These are phyloP conservation scores for Clitoria ternatea DNA, from an alignment of 306 rosid genomes.

Conservation along the genomic window DNA sequence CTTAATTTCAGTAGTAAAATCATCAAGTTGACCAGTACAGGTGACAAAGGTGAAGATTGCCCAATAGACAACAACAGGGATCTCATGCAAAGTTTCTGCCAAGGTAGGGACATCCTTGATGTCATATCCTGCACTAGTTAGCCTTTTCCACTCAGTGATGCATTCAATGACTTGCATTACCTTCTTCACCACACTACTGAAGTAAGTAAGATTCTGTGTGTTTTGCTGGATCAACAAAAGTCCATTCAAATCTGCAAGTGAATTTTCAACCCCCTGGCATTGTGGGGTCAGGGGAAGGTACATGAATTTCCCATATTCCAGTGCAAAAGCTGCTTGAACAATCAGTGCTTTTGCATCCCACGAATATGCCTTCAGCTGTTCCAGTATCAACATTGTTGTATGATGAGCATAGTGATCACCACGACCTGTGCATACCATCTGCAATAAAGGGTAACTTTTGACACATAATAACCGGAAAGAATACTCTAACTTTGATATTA, in stretches of 20 bases:
- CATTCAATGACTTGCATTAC: slow-evolving; percentile 35
- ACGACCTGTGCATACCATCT: slow-evolving; percentile 20
- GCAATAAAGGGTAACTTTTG: too few relatives aligned
- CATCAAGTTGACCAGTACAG: slow-evolving; percentile 9
- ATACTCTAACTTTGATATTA: too few relatives aligned
- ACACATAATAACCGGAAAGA: too few relatives aligned
- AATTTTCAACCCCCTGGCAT: neutral
- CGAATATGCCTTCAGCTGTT: slow-evolving; percentile 32
- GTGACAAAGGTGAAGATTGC: slow-evolving; percentile 25
- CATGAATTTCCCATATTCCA: slow-evolving; percentile 21
- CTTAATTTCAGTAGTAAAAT: neutral
- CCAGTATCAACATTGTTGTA: slow-evolving; percentile 27
- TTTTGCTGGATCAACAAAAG: neutral
- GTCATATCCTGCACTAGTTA: slow-evolving; percentile 3
- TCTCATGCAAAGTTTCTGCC: slow-evolving; percentile 17
- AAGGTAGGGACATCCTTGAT: slow-evolving; percentile 19
- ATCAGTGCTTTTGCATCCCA: slow-evolving; percentile 64
- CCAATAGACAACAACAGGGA: slow-evolving; percentile 29
- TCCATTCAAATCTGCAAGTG: slow-evolving; percentile 20
- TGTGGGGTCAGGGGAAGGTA: neutral
- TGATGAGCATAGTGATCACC: slow-evolving; percentile 22
- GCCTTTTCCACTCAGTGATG: slow-evolving; percentile 38
- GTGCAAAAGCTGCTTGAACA: slow-evolving; percentile 20
- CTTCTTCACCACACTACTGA: slow-evolving; percentile 2
- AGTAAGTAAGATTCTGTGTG: neutral